phyloP scores from a whole-genome alignment of 2,329 filamentous ascomycete species.

The Sporothrix mexicana region DNA sequence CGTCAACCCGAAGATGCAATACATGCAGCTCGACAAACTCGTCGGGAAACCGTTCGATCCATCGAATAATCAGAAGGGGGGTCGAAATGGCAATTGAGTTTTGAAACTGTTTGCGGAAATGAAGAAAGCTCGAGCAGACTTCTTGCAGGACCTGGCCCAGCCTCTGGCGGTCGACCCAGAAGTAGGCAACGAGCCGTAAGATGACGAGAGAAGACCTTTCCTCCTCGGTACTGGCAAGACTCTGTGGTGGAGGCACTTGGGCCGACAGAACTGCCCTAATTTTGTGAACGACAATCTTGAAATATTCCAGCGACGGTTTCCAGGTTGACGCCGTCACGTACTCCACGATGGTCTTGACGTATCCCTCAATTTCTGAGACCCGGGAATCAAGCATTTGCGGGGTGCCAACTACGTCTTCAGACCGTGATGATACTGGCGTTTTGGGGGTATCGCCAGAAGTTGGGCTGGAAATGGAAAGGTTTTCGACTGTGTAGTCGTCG shows the following conservation, averaged over 20 bases:
- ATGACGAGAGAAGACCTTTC: conserved; percentile 60
- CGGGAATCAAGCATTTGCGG: conserved; percentile 46
- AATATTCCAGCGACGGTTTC: conserved; percentile 63
- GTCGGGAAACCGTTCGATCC: conserved; percentile 68
- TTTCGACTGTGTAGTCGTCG: conserved; percentile 49
- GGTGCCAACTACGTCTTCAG: conserved; percentile 48
- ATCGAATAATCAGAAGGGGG: conserved; percentile 68
- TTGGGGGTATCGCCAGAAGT: conserved; percentile 38
- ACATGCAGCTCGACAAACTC: conserved; percentile 70
- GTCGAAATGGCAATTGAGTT: conserved; percentile 66
- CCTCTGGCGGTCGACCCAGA: conserved; percentile 69
- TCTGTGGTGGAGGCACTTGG: conserved; percentile 49
- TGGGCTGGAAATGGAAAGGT: background rate
- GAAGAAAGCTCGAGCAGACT: conserved; percentile 69
- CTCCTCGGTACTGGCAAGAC: conserved; percentile 52
- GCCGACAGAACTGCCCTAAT: conserved; percentile 53
- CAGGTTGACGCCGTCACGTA: conserved; percentile 70
- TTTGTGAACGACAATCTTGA: conserved; percentile 58
- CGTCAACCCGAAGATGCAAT: conserved; percentile 66
- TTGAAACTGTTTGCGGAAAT: conserved; percentile 68
- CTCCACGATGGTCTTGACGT: conserved; percentile 64
- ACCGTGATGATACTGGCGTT: conserved; percentile 39
- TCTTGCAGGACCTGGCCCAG: conserved; percentile 68
- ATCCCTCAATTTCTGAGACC: conserved; percentile 57
- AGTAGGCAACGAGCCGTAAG: conserved; percentile 64